Conservation (phyloP, 1,284 basidiomycete genomes). For the Ceratobasidium sp. region DNA sequence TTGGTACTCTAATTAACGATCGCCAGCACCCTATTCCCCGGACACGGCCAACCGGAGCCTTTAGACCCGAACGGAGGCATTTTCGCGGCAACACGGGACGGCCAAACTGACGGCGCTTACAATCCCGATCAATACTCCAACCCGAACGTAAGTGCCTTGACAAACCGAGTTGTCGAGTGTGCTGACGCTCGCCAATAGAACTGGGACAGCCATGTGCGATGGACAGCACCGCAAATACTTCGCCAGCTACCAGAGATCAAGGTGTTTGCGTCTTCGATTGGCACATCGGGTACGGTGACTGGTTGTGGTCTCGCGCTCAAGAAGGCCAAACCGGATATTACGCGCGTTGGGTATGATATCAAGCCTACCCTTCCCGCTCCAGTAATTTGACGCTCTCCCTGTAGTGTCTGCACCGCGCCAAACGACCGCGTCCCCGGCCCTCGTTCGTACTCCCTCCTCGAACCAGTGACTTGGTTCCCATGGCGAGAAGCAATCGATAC, state of each 20-base stretch:
- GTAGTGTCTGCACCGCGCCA: conserved; percentile 24
- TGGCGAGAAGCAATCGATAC: conserved; percentile 28
- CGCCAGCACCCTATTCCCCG: conserved; percentile 35
- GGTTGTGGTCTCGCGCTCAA: conserved; percentile 32
- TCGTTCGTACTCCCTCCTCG: conserved; percentile 20
- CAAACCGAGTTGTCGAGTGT: background rate
- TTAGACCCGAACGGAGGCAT: conserved; percentile 42
- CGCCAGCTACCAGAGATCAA: conserved; percentile 34
- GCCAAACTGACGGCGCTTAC: conserved; percentile 22
- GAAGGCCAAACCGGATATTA: conserved; percentile 30
- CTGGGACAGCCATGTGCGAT: conserved; percentile 40
- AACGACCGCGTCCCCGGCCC: conserved; percentile 30
- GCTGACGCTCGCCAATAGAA: conserved; percentile 7
- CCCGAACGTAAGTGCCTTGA: conserved; percentile 21
- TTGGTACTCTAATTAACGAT: background rate
- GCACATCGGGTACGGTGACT: conserved; percentile 44
- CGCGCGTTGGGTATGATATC: conserved; percentile 20
- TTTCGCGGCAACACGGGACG: conserved; percentile 41
- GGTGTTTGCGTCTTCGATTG: conserved; percentile 37
- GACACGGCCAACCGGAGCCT: conserved; percentile 37
- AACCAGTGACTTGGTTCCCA: conserved; percentile 29
- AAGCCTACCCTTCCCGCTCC: too few species aligned
- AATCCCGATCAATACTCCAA: conserved; percentile 43
- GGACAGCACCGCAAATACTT: conserved; percentile 40
- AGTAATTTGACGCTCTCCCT: background rate